These are phyloP conservation scores for Asterophora lycoperdoides DNA, from an alignment of 768 basidiomycete species.

Conservation along the genomic window DNA sequence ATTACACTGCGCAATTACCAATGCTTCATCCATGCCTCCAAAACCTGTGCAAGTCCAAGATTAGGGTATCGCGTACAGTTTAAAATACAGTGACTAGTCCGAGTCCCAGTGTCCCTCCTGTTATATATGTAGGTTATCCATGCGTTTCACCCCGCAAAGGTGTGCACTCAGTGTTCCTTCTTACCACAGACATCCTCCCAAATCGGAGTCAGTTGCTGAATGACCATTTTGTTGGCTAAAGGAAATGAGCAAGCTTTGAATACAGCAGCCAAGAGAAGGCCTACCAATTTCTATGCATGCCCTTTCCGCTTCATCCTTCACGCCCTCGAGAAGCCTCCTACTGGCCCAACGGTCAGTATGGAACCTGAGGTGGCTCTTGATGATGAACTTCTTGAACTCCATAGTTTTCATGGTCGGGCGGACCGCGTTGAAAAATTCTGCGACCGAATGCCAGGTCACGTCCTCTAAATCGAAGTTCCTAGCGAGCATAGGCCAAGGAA, in stretches of 20 bases:
- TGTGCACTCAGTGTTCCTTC: background rate
- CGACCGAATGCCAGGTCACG: constrained; percentile 67
- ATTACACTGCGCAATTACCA: too few species aligned
- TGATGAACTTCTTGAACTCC: constrained; percentile 62
- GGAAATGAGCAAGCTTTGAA: background rate
- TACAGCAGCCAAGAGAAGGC: constrained; percentile 12
- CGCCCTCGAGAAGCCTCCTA: constrained; percentile 54
- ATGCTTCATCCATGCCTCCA: background rate
- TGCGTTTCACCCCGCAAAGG: background rate
- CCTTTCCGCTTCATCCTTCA: constrained; percentile 54
- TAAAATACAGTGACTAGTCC: too few species aligned
- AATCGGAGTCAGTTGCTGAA: constrained; percentile 69
- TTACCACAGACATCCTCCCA: constrained; percentile 42
- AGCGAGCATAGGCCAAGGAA: constrained; percentile 79
- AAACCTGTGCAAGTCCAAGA: background rate
- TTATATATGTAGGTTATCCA: too few species aligned
- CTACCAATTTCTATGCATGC: constrained; percentile 62
- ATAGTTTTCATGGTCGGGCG: constrained; percentile 48
- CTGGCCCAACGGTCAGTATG: constrained; percentile 81
- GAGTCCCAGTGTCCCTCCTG: too few species aligned
- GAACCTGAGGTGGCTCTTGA: constrained; percentile 69
- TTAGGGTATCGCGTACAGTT: too few species aligned
- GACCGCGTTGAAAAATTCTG: constrained; percentile 61
- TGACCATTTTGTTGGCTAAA: constrained; percentile 47
- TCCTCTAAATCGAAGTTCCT: constrained; percentile 53